Conservation (phyloP, 495 filamentous ascomycete genomes). For the Daldinia loculata region DNA sequence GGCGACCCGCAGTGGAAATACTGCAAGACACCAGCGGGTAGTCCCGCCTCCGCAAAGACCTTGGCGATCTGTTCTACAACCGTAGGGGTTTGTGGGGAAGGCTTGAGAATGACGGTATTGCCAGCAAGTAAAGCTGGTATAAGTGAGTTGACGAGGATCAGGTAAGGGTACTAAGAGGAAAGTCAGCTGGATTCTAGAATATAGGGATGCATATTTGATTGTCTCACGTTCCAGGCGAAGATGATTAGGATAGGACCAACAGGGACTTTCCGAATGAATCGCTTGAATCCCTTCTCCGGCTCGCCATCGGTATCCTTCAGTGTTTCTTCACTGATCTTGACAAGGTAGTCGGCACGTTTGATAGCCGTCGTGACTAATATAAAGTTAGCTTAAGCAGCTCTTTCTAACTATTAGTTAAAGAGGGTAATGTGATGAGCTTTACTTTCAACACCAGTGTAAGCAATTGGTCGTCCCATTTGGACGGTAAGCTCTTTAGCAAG, state of each 20-base stretch:
- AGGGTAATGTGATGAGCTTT: neutral
- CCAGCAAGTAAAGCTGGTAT: conserved; percentile 88
- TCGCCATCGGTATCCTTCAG: conserved; percentile 81
- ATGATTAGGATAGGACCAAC: conserved; percentile 85
- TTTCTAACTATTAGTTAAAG: neutral
- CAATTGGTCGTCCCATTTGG: conserved; percentile 93
- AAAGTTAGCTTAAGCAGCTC: conserved; percentile 6
- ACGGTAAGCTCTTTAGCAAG: conserved; percentile 85
- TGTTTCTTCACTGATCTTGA: conserved; percentile 78
- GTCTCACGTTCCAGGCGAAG: conserved; percentile 92
- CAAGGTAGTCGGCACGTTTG: conserved; percentile 79
- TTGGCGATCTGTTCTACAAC: conserved; percentile 81
- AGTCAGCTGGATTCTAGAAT: conserved; percentile 14
- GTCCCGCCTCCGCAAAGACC: conserved; percentile 78
- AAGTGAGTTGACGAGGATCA: conserved; percentile 89
- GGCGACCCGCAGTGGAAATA: conserved; percentile 87
- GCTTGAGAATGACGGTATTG: conserved; percentile 90
- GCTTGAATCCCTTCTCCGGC: conserved; percentile 82
- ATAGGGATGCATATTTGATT: neutral
- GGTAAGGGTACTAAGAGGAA: conserved; percentile 79
- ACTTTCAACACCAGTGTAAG: conserved; percentile 78
- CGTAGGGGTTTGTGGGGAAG: conserved; percentile 92
- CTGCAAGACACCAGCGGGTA: conserved; percentile 83
- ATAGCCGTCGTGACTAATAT: conserved; percentile 73
- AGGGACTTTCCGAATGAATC: conserved; percentile 86